Percentiles rank a stretch among this genome's conserved stretches.
phyloP scores from a whole-genome alignment of 2,329 filamentous ascomycete species.

The Verticillium nubilum region DNA sequence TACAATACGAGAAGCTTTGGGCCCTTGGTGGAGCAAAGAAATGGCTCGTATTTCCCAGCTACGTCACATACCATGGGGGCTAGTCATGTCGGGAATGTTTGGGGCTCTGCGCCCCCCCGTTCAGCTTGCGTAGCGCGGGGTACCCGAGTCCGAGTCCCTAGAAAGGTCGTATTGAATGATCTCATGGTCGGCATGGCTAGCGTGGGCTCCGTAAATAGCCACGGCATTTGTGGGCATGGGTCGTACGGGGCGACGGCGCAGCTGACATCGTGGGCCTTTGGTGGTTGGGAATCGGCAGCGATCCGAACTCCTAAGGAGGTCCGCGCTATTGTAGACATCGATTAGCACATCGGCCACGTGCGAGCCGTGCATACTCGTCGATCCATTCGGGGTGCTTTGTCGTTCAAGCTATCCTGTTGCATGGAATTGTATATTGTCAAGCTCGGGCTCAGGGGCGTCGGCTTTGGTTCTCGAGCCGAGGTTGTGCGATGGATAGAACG shows the following conservation, averaged over 20 bases:
- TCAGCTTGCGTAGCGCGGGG: not conserved
- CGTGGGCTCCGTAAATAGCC: not conserved
- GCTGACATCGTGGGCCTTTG: no score
- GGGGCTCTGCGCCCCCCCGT: not conserved
- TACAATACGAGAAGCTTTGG: not conserved
- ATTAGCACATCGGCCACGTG: no score
- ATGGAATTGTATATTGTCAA: no score
- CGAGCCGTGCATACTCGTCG: no score
- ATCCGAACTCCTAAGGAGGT: no score
- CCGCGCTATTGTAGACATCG: no score
- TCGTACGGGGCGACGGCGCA: not conserved
- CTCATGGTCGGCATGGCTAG: not conserved
- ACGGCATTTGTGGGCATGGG: not conserved
- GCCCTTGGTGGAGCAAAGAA: not conserved
- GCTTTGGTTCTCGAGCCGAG: no score
- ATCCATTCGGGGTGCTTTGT: no score
- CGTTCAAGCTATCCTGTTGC: no score
- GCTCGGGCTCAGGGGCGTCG: no score
- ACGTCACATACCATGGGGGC: not conserved
- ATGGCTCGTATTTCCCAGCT: not conserved
- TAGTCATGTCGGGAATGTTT: not conserved
- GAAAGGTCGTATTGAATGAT: not conserved
- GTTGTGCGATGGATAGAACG: no score
- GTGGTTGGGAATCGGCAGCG: no score
- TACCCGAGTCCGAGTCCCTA: not conserved